These are phyloP conservation scores for Ophiocordyceps robertsii DNA, from an alignment of 2,329 filamentous ascomycete genomes.

Conservation along the genomic window DNA sequence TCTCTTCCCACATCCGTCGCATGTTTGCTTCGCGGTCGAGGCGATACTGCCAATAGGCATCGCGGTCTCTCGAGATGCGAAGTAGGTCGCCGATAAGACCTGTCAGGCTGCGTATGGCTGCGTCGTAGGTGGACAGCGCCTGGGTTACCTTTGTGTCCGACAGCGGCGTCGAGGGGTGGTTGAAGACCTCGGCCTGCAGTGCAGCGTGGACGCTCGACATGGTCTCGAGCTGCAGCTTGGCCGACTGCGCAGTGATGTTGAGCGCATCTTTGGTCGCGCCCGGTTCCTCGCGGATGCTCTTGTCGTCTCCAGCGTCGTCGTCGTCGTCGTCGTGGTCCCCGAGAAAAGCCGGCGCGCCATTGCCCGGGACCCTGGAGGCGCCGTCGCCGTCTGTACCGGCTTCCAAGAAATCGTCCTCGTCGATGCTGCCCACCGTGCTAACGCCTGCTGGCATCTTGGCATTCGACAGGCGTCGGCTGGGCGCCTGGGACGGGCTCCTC, in stretches of 20 bases:
- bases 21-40: conserved; percentile 85
- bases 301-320: conserved; percentile 56
- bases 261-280: conserved; percentile 82
- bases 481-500: conserved; percentile 30
- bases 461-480: conserved; percentile 13
- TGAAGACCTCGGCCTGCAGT: conserved; percentile 52
- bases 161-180: conserved; percentile 58
- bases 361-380: conserved; percentile 20
- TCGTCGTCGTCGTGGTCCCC: conserved; percentile 51
- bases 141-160: conserved; percentile 64
- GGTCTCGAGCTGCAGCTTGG: conserved; percentile 82
- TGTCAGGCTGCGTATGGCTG: conserved; percentile 76
- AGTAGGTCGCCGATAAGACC: conserved; percentile 74
- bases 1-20: conserved; percentile 95
- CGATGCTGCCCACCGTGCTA: conserved; percentile 34
- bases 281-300: conserved; percentile 61
- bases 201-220: conserved; percentile 77
- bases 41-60: conserved; percentile 93
- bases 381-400: conserved; percentile 29
- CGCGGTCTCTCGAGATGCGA: conserved; percentile 85
- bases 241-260: conserved; percentile 93
- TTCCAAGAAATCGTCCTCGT: conserved; percentile 40
- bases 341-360: conserved; percentile 19
- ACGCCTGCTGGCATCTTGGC: conserved; percentile 18
- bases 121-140: conserved; percentile 75